Base-by-base conservation (phyloP, 202 grass and related monocot species). In the Saccharum hybrid region DNA sequence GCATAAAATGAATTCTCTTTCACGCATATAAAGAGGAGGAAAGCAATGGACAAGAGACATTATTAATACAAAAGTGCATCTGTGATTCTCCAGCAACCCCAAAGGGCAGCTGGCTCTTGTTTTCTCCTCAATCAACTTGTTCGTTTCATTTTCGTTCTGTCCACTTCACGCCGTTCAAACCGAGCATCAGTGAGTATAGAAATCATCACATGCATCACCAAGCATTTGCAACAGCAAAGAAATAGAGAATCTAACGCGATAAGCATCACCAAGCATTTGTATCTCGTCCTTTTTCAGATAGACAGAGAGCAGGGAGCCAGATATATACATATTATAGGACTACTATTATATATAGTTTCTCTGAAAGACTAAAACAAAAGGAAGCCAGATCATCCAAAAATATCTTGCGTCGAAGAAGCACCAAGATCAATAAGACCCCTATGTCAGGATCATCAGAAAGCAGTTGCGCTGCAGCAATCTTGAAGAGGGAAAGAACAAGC, bases 111-210 rank as follows among this genome's bases (percentile, higher is more conserved):
- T 74, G 83, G 34, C 72, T 78, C 51, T 7, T 42, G 14, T 30
- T 87, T 63, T 68, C n/a, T 30, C 38, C 13, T 45, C 26, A 37
- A 86, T 59, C 19, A 59, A 22, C 48, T 48, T 78, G 87, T 81
- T 70, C 46, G 48, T 66, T 89, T 85, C 43, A 33, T 78, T 89
- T 66, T 26, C 46, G 4, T 49, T 77, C 36, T 34, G 38, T 45
- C 37, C 36, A 76, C 23, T 38, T 85, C 19, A 10, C 51, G 26
- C 64, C 1, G 26, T 26, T 31, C 62, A 81, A 81, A 81, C 60
- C 18, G 13, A 68, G 21, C 40, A 31, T 23, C 4, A 37, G 36
- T 37, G 10, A 16, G 7, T 13, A 57, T 19, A 10, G 22, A 41
- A 26, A 57, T 42, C 72, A 11, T 43, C 33, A 1, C 49, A 42